Conservation (phyloP, 495 filamentous ascomycete genomes). For the Neurospora sp. region DNA sequence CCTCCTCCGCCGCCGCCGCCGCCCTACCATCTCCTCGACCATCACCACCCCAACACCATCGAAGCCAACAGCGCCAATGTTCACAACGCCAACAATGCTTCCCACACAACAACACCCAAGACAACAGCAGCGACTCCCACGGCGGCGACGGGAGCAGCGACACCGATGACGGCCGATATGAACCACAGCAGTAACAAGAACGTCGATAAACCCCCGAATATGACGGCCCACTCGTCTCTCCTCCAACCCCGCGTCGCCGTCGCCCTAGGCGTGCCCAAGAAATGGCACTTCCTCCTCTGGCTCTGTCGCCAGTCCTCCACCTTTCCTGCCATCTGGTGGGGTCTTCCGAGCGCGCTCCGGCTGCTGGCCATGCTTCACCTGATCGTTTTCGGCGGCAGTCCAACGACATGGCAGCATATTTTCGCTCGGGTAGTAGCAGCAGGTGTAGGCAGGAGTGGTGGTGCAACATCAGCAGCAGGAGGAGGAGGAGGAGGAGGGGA, state of each 20-base stretch:
- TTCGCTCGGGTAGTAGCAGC: constrained; percentile 18
- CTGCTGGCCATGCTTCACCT: constrained; percentile 31
- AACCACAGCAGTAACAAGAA: background rate
- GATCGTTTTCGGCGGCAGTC: constrained; percentile 10
- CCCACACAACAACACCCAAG: constrained; percentile 3
- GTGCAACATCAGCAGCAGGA: constrained; percentile 25
- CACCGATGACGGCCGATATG: background rate
- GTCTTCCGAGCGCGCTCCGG: constrained; percentile 33
- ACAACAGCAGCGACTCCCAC: background rate
- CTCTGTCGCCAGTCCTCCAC: constrained; percentile 34
- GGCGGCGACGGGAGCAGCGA: background rate
- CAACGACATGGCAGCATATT: background rate
- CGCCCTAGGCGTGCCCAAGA: constrained; percentile 34
- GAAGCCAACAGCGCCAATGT: background rate
- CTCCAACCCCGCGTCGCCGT: constrained; percentile 44
- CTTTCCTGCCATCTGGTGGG: constrained; percentile 34
- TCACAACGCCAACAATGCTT: background rate
- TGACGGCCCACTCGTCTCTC: constrained; percentile 44
- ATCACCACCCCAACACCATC: background rate
- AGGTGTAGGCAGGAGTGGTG: constrained; percentile 24
- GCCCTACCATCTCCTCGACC: background rate
- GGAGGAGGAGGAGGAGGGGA: constrained; percentile 41
- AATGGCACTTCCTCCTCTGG: constrained; percentile 37
- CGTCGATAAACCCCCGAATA: constrained; percentile 39
- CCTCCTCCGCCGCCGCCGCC: background rate